phyloP scores from a whole-genome alignment of 2,329 filamentous ascomycete species.

The Ceratocystiopsis minuta region DNA sequence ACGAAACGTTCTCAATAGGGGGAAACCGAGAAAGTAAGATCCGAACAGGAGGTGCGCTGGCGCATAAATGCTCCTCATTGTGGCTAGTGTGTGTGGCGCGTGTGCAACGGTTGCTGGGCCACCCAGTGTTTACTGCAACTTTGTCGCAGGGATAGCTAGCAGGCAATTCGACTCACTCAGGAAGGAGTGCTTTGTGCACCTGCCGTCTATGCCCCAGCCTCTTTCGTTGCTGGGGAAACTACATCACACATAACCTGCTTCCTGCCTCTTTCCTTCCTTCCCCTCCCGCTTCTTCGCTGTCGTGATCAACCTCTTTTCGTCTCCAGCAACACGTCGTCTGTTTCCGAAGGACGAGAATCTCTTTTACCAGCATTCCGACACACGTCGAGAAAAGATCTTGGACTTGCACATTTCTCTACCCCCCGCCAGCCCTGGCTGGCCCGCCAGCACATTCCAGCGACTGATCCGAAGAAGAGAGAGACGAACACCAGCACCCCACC shows the following conservation, averaged over 20 bases:
- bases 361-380: background rate
- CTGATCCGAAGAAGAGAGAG: background rate
- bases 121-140: too few relatives aligned
- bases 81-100: too few relatives aligned
- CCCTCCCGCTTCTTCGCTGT: background rate
- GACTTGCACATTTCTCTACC: background rate
- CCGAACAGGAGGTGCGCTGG: too few relatives aligned
- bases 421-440: background rate
- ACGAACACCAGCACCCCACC: background rate
- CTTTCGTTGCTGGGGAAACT: conserved; percentile 2
- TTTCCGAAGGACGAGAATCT: background rate
- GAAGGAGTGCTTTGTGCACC: too few relatives aligned
- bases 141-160: too few relatives aligned
- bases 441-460: conserved; percentile 1
- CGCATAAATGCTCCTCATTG: too few relatives aligned
- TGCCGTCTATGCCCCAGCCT: background rate
- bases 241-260: background rate
- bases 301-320: background rate
- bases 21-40: too few relatives aligned
- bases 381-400: too few relatives aligned
- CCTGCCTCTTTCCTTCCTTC: background rate
- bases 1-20: too few relatives aligned
- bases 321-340: too few relatives aligned
- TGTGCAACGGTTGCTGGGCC: too few relatives aligned
- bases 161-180: too few relatives aligned